Percentiles rank a stretch among this genome's conserved stretches.
Conservation (phyloP, 2,329 filamentous ascomycete genomes). For the Verticillium isaacii region DNA sequence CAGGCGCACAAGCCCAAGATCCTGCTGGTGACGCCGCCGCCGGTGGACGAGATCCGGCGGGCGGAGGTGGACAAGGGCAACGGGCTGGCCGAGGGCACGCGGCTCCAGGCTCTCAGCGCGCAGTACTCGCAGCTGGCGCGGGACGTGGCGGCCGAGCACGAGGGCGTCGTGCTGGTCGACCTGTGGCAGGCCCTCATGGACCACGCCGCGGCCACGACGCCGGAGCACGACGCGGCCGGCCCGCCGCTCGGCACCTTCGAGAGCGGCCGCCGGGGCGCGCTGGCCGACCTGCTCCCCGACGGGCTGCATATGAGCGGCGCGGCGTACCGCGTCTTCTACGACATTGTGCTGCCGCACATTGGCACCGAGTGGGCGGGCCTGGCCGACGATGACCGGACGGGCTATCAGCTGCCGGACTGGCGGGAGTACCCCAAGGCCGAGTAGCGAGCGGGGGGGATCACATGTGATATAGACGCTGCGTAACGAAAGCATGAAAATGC, state of each 20-base stretch:
- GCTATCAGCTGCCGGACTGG: conserved; percentile 47
- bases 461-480: neutral
- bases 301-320: conserved; percentile 53
- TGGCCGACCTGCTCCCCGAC: conserved; percentile 49
- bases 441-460: neutral
- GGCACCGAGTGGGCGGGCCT: conserved; percentile 35
- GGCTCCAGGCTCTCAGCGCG: conserved; percentile 43
- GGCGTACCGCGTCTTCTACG: conserved; percentile 49
- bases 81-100: conserved; percentile 38
- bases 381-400: conserved; percentile 28
- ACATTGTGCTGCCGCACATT: conserved; percentile 42
- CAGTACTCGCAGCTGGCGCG: conserved; percentile 57
- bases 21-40: conserved; percentile 77
- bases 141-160: conserved; percentile 62
- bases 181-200: conserved; percentile 76
- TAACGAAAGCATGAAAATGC: too few species aligned
- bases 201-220: conserved; percentile 55
- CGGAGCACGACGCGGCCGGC: conserved; percentile 42
- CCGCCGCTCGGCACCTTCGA: conserved; percentile 45
- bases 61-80: conserved; percentile 40
- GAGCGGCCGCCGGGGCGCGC: conserved; percentile 43
- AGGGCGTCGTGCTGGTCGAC: conserved; percentile 69
- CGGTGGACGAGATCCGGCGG: conserved; percentile 70
- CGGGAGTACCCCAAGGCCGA: conserved; percentile 8
- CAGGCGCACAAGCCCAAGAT: conserved; percentile 66